Evolutionary conservation across 192 early-diverging fungal genomes (phyloP), one percentile per base, ranked within the genome.

Genomic region (Dissophora ornata): DNA sequence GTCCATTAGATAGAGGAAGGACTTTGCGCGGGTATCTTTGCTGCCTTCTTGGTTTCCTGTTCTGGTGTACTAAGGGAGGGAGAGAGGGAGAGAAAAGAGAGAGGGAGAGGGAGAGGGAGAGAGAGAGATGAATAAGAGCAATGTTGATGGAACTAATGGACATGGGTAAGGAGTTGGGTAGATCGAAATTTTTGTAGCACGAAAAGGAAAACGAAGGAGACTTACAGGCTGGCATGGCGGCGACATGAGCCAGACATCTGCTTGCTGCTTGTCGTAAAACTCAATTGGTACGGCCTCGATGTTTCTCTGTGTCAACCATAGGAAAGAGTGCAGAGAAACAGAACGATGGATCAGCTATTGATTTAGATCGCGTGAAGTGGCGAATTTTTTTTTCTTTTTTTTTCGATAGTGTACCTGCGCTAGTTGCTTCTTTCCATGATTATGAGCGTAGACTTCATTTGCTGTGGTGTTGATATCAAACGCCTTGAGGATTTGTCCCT

Each of bases 401-500:
- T 9, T 5, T n/a, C n/a, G n/a, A n/a, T 45, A 10, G n/a, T 28
- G 36, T 79, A 79, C 75, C 47, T 82, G 74, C 1, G 70, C 58
- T 32, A 79, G 25, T 25, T 67, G 69, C 28, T 78, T 62, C 46
- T 74, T 82, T 33, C 71, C 79, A 44, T 89, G 87, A 67, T 91
- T 91, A 71, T 89, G 85, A 19, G 62, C 81, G 69, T 92, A 90
- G 26, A 91, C 89, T 1, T 83, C 79, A 83, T 99, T 98, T 26
- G 96, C 95, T 24, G 93, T 89, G 6, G 85, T 86, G 80, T 98
- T 99, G 57, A 99, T 94, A 81, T 99, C 97, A 75, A 97, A 99
- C 2, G 96, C 91, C n/a, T 89, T 90, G 1, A 93, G 69, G 42
- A 99, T 89, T 21, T 88, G 54, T 25, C 84, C 81, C 33, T 80